Evolutionary conservation across 2,329 filamentous ascomycete species (phyloP).

Genomic region (Graphilbum fragrans): DNA sequence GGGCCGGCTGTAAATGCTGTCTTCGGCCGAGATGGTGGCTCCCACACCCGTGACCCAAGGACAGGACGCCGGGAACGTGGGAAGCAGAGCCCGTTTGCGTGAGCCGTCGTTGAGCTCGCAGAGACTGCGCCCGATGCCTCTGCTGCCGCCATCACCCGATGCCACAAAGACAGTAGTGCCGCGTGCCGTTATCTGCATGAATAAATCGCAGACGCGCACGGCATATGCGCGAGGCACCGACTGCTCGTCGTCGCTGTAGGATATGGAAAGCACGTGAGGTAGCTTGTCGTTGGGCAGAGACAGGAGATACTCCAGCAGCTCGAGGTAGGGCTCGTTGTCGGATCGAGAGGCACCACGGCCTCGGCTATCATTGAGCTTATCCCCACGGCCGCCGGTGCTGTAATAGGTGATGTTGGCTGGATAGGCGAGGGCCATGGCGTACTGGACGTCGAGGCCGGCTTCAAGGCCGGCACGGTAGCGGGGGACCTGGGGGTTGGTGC

Average conservation of each 20-base stretch:
- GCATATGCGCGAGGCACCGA: conserved; percentile 40
- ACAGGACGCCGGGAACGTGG: conserved; percentile 54
- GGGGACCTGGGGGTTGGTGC: conserved; percentile 26
- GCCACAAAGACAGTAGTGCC: conserved; percentile 38
- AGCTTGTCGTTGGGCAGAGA: conserved; percentile 27
- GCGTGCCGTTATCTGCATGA: conserved; percentile 39
- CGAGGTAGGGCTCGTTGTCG: conserved; percentile 45
- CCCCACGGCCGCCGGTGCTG: conserved; percentile 29
- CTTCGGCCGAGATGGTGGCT: conserved; percentile 29
- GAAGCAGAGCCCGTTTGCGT: conserved; percentile 40
- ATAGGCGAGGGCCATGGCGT: conserved; percentile 30
- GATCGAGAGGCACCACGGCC: conserved; percentile 16
- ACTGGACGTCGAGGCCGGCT: conserved; percentile 36
- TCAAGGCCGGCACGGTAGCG: conserved; percentile 24
- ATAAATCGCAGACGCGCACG: conserved; percentile 35
- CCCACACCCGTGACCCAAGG: conserved; percentile 58
- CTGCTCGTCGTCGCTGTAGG: conserved; percentile 47
- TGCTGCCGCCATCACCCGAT: conserved; percentile 38
- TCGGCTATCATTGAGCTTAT: conserved; percentile 22
- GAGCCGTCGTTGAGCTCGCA: conserved; percentile 49
- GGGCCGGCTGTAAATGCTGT: not conserved
- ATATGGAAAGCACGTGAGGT: conserved; percentile 44
- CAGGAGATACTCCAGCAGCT: conserved; percentile 39
- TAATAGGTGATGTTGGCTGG: conserved; percentile 33
- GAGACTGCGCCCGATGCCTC: conserved; percentile 29